Evolutionary conservation across 2,329 filamentous ascomycete genomes (phyloP).

Genomic region (Botryotinia narcissicola): DNA sequence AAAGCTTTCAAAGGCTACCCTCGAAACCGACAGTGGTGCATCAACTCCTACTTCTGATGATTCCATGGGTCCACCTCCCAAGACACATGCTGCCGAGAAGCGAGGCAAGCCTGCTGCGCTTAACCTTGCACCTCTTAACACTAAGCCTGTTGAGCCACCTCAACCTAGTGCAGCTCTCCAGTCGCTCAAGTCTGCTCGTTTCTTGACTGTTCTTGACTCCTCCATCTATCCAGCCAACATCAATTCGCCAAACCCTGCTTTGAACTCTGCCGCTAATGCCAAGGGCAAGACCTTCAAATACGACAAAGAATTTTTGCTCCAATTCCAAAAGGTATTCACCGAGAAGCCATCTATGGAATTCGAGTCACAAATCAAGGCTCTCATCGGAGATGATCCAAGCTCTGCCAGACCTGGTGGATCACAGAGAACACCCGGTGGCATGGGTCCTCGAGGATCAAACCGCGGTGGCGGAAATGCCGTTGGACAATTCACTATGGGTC

Average conservation of each 20-base stretch:
- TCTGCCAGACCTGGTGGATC: conserved; percentile 53
- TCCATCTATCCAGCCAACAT: conserved; percentile 81
- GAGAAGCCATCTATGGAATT: conserved; percentile 96
- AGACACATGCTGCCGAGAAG: conserved; percentile 59
- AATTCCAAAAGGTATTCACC: conserved; percentile 94
- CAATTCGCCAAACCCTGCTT: conserved; percentile 83
- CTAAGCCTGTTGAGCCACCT: conserved; percentile 81
- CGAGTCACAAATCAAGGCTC: conserved; percentile 83
- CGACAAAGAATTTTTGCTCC: conserved; percentile 89
- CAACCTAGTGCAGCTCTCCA: conserved; percentile 94
- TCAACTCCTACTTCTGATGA: conserved; percentile 45
- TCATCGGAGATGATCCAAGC: conserved; percentile 74
- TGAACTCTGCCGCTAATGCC: conserved; percentile 76
- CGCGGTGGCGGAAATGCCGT: conserved; percentile 44
- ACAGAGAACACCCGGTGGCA: conserved; percentile 55
- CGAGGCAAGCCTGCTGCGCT: conserved; percentile 79
- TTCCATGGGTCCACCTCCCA: conserved; percentile 49
- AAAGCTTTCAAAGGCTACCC: conserved; percentile 53
- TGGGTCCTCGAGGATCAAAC: conserved; percentile 50
- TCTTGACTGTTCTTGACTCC: conserved; percentile 75
- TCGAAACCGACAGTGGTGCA: conserved; percentile 45
- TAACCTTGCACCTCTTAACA: conserved; percentile 79
- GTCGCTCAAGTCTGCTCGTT: conserved; percentile 85
- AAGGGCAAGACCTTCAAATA: conserved; percentile 89
- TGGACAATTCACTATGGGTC: conserved; percentile 64